Conservation (phyloP, 2,329 filamentous ascomycete species). For the Monilinia aucupariae region DNA sequence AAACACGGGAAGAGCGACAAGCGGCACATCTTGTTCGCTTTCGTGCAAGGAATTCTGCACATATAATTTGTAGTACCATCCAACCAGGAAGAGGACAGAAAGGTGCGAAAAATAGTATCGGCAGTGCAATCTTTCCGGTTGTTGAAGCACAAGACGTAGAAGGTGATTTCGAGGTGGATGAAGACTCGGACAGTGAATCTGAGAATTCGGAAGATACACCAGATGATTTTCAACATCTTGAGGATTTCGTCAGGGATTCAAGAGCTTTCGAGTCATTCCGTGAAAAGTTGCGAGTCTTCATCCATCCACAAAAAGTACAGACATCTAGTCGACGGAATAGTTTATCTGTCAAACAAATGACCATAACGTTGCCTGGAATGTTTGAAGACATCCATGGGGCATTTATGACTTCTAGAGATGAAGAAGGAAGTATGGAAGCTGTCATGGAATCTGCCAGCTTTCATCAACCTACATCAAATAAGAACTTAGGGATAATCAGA, state of each 20-base stretch:
- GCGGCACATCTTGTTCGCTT: conserved; percentile 18
- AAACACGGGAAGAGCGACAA: conserved; percentile 14
- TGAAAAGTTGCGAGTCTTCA: conserved; percentile 13
- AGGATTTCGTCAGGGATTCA: conserved; percentile 19
- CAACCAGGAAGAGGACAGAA: not conserved
- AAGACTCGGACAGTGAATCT: conserved; percentile 1
- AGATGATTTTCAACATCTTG: conserved; percentile 12
- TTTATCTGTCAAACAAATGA: not conserved
- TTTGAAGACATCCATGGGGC: not conserved
- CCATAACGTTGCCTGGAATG: not conserved
- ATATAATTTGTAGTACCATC: conserved; percentile 19
- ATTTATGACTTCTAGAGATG: not conserved
- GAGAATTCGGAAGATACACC: conserved; percentile 3
- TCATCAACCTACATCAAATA: not conserved
- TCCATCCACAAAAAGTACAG: conserved; percentile 4
- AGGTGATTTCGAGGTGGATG: not conserved
- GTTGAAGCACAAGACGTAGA: not conserved
- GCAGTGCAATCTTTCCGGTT: not conserved
- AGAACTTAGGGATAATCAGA: not conserved
- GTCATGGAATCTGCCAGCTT: not conserved
- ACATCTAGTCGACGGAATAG: not conserved
- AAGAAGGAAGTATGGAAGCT: not conserved
- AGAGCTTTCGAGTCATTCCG: conserved; percentile 12
- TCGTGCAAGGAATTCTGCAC: conserved; percentile 20
- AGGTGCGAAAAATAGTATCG: no score